Percentiles rank a stretch among this genome's conserved stretches.
Evolutionary conservation across 192 early-diverging fungal species (phyloP).

Genomic region (Rhizophlyctis rosea): DNA sequence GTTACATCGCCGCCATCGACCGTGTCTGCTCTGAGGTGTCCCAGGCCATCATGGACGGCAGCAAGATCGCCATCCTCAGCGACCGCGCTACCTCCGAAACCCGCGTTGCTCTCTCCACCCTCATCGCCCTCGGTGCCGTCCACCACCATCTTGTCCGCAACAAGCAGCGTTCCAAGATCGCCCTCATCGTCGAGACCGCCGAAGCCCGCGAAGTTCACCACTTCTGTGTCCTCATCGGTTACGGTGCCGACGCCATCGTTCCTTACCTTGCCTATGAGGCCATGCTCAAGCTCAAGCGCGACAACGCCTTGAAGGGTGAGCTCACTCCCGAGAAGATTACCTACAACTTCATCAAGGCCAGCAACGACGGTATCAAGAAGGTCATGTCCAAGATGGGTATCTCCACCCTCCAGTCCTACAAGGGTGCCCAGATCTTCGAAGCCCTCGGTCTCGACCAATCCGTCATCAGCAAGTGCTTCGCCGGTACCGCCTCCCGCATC

Average conservation of each 20-base stretch:
- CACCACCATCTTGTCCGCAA: conserved; percentile 90
- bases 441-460: conserved; percentile 85
- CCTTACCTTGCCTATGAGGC: conserved; percentile 90
- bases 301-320: conserved; percentile 61
- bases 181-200: conserved; percentile 83
- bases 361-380: conserved; percentile 93
- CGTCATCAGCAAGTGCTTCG: conserved; percentile 89
- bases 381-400: conserved; percentile 99
- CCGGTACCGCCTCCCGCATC: conserved; percentile 93
- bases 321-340: conserved; percentile 67
- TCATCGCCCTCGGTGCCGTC: conserved; percentile 86
- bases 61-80: conserved; percentile 81
- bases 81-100: conserved; percentile 63
- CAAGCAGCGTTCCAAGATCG: conserved; percentile 85
- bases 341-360: conserved; percentile 80
- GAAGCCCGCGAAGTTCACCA: conserved; percentile 97
- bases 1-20: conserved; percentile 78
- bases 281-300: conserved; percentile 84
- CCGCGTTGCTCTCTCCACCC: conserved; percentile 77
- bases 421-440: conserved; percentile 99
- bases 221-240: conserved; percentile 90
- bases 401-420: conserved; percentile 94
- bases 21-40: conserved; percentile 83
- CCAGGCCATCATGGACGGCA: conserved; percentile 72
- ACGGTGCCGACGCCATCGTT: conserved; percentile 93